These are phyloP conservation scores for Solanum stenotomum DNA, from an alignment of 257 asterid species.

Conservation along the genomic window DNA sequence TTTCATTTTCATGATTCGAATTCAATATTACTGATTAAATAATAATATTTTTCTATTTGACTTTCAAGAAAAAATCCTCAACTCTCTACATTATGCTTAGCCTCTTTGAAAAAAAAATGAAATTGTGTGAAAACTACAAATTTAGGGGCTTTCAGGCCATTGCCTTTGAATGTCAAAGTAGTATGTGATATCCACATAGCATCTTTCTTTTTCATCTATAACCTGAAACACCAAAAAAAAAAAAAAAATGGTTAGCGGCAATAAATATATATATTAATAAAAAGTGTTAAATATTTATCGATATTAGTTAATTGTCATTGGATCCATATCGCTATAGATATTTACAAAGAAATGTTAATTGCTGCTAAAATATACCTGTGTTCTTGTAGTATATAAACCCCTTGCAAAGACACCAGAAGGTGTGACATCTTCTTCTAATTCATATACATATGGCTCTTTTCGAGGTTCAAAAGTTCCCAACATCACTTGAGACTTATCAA, in stretches of 20 bases:
- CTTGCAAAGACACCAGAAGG: conserved; percentile 45
- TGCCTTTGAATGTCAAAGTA: conserved; percentile 40
- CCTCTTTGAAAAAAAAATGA: not conserved
- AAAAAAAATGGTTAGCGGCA: fast-evolving
- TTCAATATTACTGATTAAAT: not conserved
- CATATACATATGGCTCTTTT: conserved; percentile 24
- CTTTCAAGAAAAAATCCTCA: not conserved
- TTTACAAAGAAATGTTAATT: too few relatives aligned
- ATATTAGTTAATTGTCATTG: too few relatives aligned
- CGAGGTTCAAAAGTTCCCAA: conserved; percentile 33
- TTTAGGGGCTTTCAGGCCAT: conserved; percentile 30
- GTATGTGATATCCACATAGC: conserved; percentile 43
- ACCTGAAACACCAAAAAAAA: conserved; percentile 15
- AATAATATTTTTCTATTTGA: not conserved
- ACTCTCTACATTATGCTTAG: not conserved
- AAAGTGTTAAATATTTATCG: too few relatives aligned
- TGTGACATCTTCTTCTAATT: conserved; percentile 33
- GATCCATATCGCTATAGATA: fast-evolving
- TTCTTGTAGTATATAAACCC: conserved; percentile 45
- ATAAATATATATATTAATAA: too few relatives aligned
- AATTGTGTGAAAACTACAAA: not conserved
- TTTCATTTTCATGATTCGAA: not conserved
- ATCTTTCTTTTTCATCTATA: conserved; percentile 25
- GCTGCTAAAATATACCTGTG: conserved; percentile 16
- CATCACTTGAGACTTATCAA: conserved; percentile 26